phyloP scores from a whole-genome alignment of 2,329 filamentous ascomycete species.

The Penicillium sclerotigenum region DNA sequence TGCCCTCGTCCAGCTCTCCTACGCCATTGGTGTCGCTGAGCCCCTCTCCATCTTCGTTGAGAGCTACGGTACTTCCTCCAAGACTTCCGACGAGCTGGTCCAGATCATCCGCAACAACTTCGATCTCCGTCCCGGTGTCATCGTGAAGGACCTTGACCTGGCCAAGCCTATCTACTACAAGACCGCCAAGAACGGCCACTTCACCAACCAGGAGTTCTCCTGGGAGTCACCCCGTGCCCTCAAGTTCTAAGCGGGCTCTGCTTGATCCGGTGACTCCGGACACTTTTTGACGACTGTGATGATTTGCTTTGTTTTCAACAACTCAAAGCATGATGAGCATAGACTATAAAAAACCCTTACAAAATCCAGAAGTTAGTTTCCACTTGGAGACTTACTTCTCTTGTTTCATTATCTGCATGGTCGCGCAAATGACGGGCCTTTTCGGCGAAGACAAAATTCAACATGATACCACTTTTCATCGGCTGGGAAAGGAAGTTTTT shows the following conservation, averaged over 20 bases:
- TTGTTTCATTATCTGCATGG: constrained; percentile 41
- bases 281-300: constrained; percentile 44
- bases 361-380: constrained; percentile 17
- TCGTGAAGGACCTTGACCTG: constrained; percentile 94
- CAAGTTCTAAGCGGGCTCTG: constrained; percentile 66
- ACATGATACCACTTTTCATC: constrained; percentile 49
- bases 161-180: constrained; percentile 95
- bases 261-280: constrained; percentile 20
- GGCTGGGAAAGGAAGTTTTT: constrained; percentile 39
- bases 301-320: constrained; percentile 52
- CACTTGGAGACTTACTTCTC: constrained; percentile 23
- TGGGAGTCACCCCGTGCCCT: constrained; percentile 98
- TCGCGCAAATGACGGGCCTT: constrained; percentile 33
- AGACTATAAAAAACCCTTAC: constrained; percentile 33
- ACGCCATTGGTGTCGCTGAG: constrained; percentile 98
- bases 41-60: constrained; percentile 97
- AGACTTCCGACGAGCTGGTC: constrained; percentile 88
- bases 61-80: constrained; percentile 90
- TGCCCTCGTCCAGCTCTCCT: constrained; percentile 94
- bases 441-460: constrained; percentile 46
- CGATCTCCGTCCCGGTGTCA: constrained; percentile 95
- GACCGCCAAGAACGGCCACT: constrained; percentile 99
- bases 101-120: constrained; percentile 95
- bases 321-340: constrained; percentile 46
- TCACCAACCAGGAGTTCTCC: constrained; percentile 95